Conservation (phyloP, 2,329 filamentous ascomycete species). For the Nannizzia gypsea region DNA sequence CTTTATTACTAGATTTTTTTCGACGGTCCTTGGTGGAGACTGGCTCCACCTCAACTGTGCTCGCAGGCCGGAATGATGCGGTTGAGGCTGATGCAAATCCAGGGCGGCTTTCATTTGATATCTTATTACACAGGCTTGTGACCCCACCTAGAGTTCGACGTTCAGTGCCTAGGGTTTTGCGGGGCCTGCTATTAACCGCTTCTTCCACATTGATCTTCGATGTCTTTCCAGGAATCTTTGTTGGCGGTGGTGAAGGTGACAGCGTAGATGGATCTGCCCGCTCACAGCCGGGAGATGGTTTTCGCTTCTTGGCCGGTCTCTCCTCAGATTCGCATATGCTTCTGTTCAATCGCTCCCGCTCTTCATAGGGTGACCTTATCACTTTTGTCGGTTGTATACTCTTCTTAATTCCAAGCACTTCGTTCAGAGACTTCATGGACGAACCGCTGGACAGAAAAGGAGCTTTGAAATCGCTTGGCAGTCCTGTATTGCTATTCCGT, state of each 20-base stretch:
- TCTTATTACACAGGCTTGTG: background rate
- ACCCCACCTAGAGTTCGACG: background rate
- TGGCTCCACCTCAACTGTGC: constrained; percentile 1
- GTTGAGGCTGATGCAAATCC: background rate
- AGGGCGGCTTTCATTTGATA: background rate
- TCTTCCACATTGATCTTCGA: background rate
- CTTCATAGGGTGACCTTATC: constrained; percentile 7
- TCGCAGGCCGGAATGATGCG: constrained; percentile 7
- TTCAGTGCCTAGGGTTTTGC: too few relatives aligned
- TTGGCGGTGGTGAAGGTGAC: background rate
- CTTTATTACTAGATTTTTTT: background rate
- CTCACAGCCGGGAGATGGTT: background rate
- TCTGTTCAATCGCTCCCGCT: constrained; percentile 12
- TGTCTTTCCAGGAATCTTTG: background rate
- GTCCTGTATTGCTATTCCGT: background rate
- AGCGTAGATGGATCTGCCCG: background rate
- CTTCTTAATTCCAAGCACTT: constrained; percentile 50
- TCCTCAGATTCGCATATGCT: background rate
- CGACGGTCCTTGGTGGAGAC: background rate
- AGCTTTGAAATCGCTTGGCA: constrained; percentile 17
- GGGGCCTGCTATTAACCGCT: background rate
- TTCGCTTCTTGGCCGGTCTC: background rate
- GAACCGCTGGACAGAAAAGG: constrained; percentile 18
- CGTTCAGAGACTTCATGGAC: constrained; percentile 47
- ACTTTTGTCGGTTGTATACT: background rate